phyloP scores from a whole-genome alignment of 148 eudicot genomes.

The Heliamphora exappendiculata region DNA sequence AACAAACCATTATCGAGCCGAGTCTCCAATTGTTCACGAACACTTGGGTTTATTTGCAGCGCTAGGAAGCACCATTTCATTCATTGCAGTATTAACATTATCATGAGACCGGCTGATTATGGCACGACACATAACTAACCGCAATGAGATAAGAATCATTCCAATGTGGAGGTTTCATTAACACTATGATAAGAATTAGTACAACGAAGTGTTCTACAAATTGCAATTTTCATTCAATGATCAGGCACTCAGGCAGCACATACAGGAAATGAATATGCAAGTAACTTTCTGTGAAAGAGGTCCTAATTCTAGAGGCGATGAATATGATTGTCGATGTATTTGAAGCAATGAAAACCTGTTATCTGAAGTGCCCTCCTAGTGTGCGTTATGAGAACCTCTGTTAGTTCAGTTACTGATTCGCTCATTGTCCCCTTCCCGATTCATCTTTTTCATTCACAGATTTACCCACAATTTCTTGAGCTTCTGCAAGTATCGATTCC shows the following conservation, averaged over 20 bases:
- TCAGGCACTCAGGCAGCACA: not conserved
- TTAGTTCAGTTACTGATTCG: not conserved
- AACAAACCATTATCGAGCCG: no score
- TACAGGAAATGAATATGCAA: not conserved
- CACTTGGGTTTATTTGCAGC: no score
- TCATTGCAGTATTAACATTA: no score
- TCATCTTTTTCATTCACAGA: conserved; percentile 18
- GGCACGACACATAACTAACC: no score
- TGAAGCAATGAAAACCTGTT: not conserved
- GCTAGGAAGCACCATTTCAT: no score
- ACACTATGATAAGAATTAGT: not conserved
- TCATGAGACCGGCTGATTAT: no score
- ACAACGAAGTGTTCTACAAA: not conserved
- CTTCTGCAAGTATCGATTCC: conserved; percentile 59
- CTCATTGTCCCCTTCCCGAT: conserved; percentile 18
- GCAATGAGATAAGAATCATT: no score
- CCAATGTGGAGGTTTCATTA: not conserved
- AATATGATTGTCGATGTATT: not conserved
- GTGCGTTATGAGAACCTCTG: not conserved
- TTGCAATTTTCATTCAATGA: not conserved
- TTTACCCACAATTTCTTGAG: conserved; percentile 44
- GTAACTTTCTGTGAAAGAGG: no score
- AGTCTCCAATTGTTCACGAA: no score
- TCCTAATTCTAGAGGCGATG: not conserved
- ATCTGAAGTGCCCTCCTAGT: conserved; percentile 1